Evolutionary conservation across 1,139 yeast species (phyloP), one percentile per base, ranked within the genome.

Genomic region (Kurtzmaniella quercitrusa): DNA sequence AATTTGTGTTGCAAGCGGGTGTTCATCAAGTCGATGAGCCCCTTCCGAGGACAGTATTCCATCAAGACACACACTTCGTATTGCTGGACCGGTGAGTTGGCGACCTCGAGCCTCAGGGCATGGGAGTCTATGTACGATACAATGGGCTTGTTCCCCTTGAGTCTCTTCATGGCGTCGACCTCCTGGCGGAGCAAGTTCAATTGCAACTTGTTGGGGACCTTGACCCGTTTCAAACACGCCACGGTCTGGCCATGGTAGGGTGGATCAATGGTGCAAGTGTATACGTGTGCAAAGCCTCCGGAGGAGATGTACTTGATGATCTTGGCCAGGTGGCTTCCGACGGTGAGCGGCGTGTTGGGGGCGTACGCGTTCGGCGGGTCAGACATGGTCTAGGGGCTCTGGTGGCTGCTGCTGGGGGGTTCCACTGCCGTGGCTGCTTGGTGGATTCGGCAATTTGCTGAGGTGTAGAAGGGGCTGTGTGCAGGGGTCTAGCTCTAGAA

Each of bases 121-220:
- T 93, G 96, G 2, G 96, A 88, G 64, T 94, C 98, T 49, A 86
- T 87, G 59, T 93, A 94, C 21, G 85, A 80, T 11, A 94, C 98
- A 51, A 93, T 82, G 56, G 86, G 83, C 21, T 79, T 77, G 51
- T 85, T 80, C 2, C 94, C 95, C 45, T 82, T 70, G 44, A 93
- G 70, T 41, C 94, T 74, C 60, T 90, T 71, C 95, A 86, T 86
- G 11, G 89, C 88, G 52, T 84, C 93, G 6, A 86, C 94, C 58
- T 86, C 95, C 48, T 84, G 87, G 44, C 94, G 65, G 49, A 86
- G 68, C 41, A 80, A 77, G 50, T 79, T 78, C 56, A 86, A 68
- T 27, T 85, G 85, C 60, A 75, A 73, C 56, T 85, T 86, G 58
- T 80, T 83, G 16, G 90, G 89, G 3, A 85, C 91, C 14, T 77